Base-by-base conservation (phyloP, 1,284 basidiomycete genomes). In the Boletus semigastroideus region DNA sequence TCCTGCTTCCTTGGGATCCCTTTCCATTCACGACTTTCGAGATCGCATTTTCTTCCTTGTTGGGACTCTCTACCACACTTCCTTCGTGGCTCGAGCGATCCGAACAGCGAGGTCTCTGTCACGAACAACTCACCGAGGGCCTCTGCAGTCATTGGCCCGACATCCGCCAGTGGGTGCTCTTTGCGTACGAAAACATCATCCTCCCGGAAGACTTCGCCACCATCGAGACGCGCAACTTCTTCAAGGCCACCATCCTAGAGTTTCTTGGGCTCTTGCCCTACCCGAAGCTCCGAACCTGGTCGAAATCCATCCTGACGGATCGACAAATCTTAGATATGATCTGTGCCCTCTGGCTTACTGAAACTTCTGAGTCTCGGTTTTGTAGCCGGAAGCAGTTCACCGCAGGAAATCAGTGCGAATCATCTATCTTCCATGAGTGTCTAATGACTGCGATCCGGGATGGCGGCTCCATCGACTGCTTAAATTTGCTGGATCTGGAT, bases 311-410 rank as follows among this genome's bases (percentile, higher is more conserved):
- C 19, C 37, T 56, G 5, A 22, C 50, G 0, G 66, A 67, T 46
- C 60, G 55, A 12, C 55, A 61, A 42, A 28, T 69, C 41, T 64
- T 69, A 61, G 49, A 46, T 20, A 46, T 65, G 55, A 66, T 65
- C 44, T 66, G 62, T 46, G 49, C 57, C 30, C 61, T 67, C 16
- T 68, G 65, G 65, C 60, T 57, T 48, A 53, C 66, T 22, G 67
- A 65, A 48, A 49, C 59, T 3, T 38, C 51, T 4, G 59, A 68
- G 13, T 46, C 56, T 4, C 34, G 48, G 9, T 69, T 67, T 31
- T 66, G 56, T 6, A 66, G 63, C 27, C 56, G 59, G 56, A 48
- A 52, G 17, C n/a, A 25, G 22, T 22, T 22, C 37, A 34, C 19
- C 2, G 37, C 22, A 43, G 46, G 31, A 10, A 27, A 49, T 25